phyloP scores from a whole-genome alignment of 106 monocot species.

The Alisma plantagoaquatica region DNA sequence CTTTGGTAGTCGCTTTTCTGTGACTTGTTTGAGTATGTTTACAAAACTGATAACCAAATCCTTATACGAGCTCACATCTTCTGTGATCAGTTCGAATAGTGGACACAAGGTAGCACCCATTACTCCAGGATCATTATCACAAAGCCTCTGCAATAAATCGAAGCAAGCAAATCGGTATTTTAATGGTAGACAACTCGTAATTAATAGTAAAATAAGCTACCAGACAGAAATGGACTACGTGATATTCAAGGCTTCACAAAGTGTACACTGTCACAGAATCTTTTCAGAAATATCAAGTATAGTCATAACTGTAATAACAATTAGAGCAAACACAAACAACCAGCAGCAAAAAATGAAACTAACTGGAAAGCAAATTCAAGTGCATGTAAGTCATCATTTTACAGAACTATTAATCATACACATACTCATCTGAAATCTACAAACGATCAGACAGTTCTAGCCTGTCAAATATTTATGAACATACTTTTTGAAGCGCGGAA shows the following conservation, averaged over 20 bases:
- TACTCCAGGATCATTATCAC: conserved; percentile 97
- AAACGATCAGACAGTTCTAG: too few relatives aligned
- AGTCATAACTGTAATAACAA: not conserved
- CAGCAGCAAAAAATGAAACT: not conserved
- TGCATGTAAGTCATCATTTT: too few relatives aligned
- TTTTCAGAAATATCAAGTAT: not conserved
- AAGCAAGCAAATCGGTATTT: too few relatives aligned
- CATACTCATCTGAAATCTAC: too few relatives aligned
- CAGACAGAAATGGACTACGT: not conserved
- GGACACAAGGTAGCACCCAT: conserved; percentile 98
- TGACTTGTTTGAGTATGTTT: conserved; percentile 94
- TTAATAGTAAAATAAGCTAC: not conserved
- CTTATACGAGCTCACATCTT: conserved; percentile 81
- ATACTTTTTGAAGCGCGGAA: too few relatives aligned
- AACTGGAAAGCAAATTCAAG: too few relatives aligned
- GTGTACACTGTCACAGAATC: not conserved
- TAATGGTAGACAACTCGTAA: too few relatives aligned
- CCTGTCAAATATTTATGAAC: too few relatives aligned
- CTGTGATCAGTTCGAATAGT: conserved; percentile 81
- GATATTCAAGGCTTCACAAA: not conserved
- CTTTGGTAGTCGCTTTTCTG: conserved; percentile 86
- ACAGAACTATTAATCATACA: too few relatives aligned
- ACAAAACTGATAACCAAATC: conserved; percentile 92
- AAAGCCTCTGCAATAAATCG: conserved; percentile 55
- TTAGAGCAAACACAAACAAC: not conserved